These are phyloP conservation scores for Alternaria viburni DNA, from an alignment of 2,329 filamentous ascomycete genomes.

Conservation along the genomic window DNA sequence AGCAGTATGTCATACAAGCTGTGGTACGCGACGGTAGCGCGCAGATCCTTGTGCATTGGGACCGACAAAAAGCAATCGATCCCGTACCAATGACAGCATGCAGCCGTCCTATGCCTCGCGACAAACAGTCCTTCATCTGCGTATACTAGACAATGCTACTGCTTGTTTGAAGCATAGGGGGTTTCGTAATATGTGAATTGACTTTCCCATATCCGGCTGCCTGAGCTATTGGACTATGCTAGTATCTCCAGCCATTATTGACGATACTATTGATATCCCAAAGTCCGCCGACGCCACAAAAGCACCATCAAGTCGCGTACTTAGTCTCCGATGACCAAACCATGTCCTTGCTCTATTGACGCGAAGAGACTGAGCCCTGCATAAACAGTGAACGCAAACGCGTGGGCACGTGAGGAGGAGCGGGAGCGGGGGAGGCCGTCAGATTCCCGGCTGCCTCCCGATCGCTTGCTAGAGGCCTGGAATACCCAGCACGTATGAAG, in stretches of 20 bases:
- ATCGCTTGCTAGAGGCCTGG: not conserved
- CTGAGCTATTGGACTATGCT: not conserved
- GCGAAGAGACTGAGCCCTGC: constrained; percentile 1
- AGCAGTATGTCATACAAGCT: not conserved
- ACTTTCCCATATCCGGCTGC: not conserved
- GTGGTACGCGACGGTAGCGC: not conserved
- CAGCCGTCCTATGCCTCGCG: not conserved
- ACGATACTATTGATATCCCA: not conserved
- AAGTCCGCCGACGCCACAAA: not conserved
- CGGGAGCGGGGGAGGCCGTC: not conserved
- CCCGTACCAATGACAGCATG: not conserved
- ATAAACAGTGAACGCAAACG: constrained; percentile 1
- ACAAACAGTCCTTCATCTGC: not conserved
- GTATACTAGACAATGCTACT: not conserved
- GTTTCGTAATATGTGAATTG: not conserved
- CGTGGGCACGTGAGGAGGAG: constrained; percentile 12
- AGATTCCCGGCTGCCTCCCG: not conserved
- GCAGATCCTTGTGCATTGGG: not conserved
- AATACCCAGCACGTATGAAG: not conserved
- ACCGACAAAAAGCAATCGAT: not conserved
- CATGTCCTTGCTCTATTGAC: constrained; percentile 1
- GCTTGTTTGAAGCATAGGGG: not conserved
- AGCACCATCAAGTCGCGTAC: not conserved
- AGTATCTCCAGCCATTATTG: not conserved
- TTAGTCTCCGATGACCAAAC: not conserved